Base-by-base conservation (phyloP, 495 filamentous ascomycete genomes). In the Coniosporium apollinis region DNA sequence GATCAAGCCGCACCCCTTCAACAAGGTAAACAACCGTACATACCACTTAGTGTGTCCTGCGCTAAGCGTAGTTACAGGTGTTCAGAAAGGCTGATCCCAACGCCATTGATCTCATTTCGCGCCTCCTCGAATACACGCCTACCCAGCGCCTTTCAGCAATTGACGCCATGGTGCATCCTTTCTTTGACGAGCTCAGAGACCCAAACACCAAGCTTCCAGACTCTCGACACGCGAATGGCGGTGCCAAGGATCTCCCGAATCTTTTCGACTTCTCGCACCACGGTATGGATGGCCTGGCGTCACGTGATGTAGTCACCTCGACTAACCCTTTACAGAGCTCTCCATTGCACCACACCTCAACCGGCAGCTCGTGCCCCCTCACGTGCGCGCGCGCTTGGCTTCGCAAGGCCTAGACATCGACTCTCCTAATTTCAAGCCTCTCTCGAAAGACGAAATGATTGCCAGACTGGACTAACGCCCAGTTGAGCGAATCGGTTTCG, bases 1-100 rank as follows among this genome's bases (percentile, higher is more conserved):
- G 54, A 99, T 99, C 67, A 99, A 99, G 65, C 89, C 89, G 25
- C 89, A 97, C 51, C 89, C 89, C 8, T 97, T 97, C 67, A 86
- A 80, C 54, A 97, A 96, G 70, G 77, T 81, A 59, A 17, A 13
- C 16, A 13, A n/a, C n/a, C n/a, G n/a, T n/a, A n/a, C n/a, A n/a
- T n/a, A n/a, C n/a, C n/a, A n/a, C n/a, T 14, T 19, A 2, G n/a
- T 33, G 26, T 28, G 16, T 28, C 10, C 28, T 14, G 20, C n/a
- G 22, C 19, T n/a, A n/a, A n/a, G n/a, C n/a, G n/a, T n/a, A n/a
- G n/a, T n/a, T n/a, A 3, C 45, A 82, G 77, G 89, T 97, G 15
- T 96, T 97, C 72, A 76, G 91, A 38, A 89, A 83, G 69, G 89
- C 89, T 17, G 80, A 89, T 35, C 64, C 70, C 10, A 82, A 86